Conservation (phyloP, 805 yeast species). For the Yamadazyma philogaea region DNA sequence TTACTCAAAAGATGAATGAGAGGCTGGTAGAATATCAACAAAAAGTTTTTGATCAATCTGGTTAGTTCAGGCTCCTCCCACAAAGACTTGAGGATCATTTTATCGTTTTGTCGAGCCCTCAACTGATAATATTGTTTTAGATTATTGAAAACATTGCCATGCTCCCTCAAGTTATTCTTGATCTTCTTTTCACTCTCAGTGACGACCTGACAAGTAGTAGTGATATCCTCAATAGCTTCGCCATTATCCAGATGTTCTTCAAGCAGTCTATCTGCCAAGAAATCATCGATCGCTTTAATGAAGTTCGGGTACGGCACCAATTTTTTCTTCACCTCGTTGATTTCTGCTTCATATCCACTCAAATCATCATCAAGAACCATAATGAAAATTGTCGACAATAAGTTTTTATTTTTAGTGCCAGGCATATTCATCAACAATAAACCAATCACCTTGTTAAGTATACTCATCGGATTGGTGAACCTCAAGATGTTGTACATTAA, state of each 20-base stretch:
- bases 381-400: constrained; percentile 72
- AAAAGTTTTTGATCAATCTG: constrained; percentile 66
- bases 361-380: constrained; percentile 33
- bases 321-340: constrained; percentile 39
- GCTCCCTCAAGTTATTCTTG: background rate
- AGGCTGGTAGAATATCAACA: constrained; percentile 46
- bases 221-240: constrained; percentile 7
- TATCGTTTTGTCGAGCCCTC: constrained; percentile 69
- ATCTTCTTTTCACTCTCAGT: background rate
- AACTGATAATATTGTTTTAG: constrained; percentile 62
- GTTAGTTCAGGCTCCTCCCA: constrained; percentile 87
- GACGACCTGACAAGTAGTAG: background rate
- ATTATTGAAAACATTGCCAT: constrained; percentile 25
- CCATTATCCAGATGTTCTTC: constrained; percentile 8
- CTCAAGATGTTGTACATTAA: constrained; percentile 72
- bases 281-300: constrained; percentile 25
- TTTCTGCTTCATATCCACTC: constrained; percentile 15
- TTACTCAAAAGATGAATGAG: constrained; percentile 35
- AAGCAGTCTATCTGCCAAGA: constrained; percentile 14
- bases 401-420: constrained; percentile 25
- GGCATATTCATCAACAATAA: constrained; percentile 60
- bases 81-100: constrained; percentile 65
- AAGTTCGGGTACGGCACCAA: constrained; percentile 19
- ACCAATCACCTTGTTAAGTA: constrained; percentile 77
- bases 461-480: constrained; percentile 83